Evolutionary conservation across 352 stramenopile species (phyloP).

Genomic region (Pythium grandisporangium): DNA sequence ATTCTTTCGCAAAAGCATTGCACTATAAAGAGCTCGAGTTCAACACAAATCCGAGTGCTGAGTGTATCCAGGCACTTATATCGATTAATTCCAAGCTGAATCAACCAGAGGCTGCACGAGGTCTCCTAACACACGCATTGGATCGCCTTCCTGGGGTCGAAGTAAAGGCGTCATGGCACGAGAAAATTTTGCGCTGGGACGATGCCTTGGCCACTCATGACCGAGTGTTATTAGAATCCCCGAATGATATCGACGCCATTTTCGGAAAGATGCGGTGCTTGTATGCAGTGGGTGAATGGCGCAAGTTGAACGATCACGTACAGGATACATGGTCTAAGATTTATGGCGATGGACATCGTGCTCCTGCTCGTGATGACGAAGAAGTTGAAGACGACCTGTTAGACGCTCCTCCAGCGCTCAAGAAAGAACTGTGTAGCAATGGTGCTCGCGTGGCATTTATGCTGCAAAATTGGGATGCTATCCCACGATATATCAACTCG

Average conservation of each 20-base stretch:
- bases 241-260: constrained; percentile 92
- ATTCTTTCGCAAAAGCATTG: constrained; percentile 98
- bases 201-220: constrained; percentile 95
- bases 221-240: constrained; percentile 47
- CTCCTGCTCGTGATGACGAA: constrained; percentile 21
- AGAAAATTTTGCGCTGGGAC: constrained; percentile 97
- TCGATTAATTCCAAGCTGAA: constrained; percentile 98
- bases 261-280: constrained; percentile 98
- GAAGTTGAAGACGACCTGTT: constrained; percentile 40
- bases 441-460: constrained; percentile 73
- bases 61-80: constrained; percentile 97
- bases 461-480: constrained; percentile 79
- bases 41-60: constrained; percentile 80
- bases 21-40: constrained; percentile 99
- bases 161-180: constrained; percentile 96
- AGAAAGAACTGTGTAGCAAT: constrained; percentile 82
- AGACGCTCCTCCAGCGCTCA: constrained; percentile 71
- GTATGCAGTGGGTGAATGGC: constrained; percentile 96
- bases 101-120: constrained; percentile 96
- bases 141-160: constrained; percentile 66
- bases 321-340: constrained; percentile 81
- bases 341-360: constrained; percentile 34
- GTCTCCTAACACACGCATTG: constrained; percentile 93
- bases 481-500: constrained; percentile 81
- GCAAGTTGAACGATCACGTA: constrained; percentile 92